A percentile compares a stretch with the other conserved stretches of the same genome.
Conservation (phyloP, 2,329 filamentous ascomycete species). For the Blastomyces silverae region DNA sequence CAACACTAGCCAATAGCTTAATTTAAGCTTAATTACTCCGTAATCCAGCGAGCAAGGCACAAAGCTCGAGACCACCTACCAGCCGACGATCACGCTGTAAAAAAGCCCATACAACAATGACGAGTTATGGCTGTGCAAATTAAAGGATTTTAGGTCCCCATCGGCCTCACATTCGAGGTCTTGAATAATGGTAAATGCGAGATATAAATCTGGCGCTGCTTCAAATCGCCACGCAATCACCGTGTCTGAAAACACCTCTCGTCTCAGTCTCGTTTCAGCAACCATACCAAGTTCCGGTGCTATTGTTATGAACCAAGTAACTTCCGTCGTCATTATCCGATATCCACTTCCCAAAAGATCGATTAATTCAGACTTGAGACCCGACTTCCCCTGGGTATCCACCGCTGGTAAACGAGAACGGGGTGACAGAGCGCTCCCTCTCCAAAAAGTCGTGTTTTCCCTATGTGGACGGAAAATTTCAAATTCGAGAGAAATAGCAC, state of each 20-base stretch:
- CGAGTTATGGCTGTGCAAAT: background rate
- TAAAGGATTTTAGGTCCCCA: background rate
- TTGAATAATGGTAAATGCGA: background rate
- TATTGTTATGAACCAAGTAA: background rate
- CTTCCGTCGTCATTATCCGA: background rate
- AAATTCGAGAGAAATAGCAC: background rate
- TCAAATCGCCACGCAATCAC: background rate
- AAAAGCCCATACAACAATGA: background rate
- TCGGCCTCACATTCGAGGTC: background rate
- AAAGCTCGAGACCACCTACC: no score
- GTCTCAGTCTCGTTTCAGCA: slow-evolving; percentile 2
- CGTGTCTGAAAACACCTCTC: background rate
- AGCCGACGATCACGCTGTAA: no score
- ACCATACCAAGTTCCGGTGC: background rate
- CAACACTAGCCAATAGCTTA: no score
- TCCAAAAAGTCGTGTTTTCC: background rate
- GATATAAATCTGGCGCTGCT: background rate
- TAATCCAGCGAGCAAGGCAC: no score
- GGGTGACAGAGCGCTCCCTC: background rate
- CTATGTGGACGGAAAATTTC: background rate
- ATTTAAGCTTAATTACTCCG: no score
- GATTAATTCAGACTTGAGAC: background rate
- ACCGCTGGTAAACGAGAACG: background rate
- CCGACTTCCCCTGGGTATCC: background rate
- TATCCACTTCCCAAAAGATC: no score